These are phyloP conservation scores for Chlorella sp. DNA, from an alignment of 139 green algal species.

Conservation along the genomic window DNA sequence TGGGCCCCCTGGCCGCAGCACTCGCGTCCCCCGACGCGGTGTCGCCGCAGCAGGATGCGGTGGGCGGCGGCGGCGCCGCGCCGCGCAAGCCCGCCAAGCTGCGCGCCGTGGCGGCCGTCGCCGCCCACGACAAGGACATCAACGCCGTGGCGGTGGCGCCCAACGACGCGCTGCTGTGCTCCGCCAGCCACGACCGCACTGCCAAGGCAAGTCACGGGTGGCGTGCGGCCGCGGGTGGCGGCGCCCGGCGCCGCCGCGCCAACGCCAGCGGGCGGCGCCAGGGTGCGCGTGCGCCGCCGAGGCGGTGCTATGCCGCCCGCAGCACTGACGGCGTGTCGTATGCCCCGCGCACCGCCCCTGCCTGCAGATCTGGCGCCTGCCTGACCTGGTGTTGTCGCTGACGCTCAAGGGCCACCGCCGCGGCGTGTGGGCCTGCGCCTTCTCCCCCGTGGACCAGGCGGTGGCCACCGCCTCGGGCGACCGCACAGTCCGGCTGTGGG, in stretches of 20 bases:
- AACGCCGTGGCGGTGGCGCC: slow-evolving; percentile 90
- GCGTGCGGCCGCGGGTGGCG: too few species aligned
- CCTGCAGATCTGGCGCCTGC: slow-evolving; percentile 93
- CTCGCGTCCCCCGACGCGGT: too few species aligned
- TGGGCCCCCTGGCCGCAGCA: too few species aligned
- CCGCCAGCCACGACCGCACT: slow-evolving; percentile 84
- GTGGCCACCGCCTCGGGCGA: slow-evolving; percentile 75
- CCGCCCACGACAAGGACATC: slow-evolving; percentile 97
- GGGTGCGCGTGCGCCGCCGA: too few species aligned
- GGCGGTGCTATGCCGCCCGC: too few species aligned
- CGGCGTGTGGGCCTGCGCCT: slow-evolving; percentile 92
- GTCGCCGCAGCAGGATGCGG: background rate
- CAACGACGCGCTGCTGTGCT: slow-evolving; percentile 68
- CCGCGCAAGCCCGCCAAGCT: slow-evolving; percentile 40
- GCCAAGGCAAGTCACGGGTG: too few species aligned
- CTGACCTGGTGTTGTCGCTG: slow-evolving; percentile 60
- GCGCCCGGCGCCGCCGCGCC: too few species aligned
- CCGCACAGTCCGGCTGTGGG: slow-evolving; percentile 90
- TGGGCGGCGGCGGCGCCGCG: too few species aligned
- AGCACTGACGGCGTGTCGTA: too few species aligned
- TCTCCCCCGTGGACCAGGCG: slow-evolving; percentile 83
- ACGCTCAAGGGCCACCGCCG: slow-evolving; percentile 86
- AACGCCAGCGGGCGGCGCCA: too few species aligned
- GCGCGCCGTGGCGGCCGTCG: slow-evolving; percentile 67
- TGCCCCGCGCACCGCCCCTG: too few species aligned